Percentiles rank a stretch among this genome's conserved stretches.
Evolutionary conservation across 108 stramenopile genomes (phyloP).

Genomic region (Cyclotella sp.): DNA sequence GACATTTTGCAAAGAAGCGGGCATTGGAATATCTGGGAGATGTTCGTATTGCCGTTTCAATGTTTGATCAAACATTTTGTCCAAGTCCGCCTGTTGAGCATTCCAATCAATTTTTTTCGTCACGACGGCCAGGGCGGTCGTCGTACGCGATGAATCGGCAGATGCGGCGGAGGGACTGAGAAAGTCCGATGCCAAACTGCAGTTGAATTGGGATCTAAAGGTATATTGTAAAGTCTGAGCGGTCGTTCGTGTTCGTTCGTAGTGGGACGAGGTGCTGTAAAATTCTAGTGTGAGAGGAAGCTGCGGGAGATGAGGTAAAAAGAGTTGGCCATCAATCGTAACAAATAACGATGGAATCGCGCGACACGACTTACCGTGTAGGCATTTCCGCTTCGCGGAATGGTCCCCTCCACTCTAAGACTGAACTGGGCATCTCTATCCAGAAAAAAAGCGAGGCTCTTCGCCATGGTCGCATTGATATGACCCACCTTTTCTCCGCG

Average conservation of each 20-base stretch:
- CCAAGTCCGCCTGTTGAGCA: constrained; percentile 45
- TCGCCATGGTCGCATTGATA: constrained; percentile 61
- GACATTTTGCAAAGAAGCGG: constrained; percentile 28
- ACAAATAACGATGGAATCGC: too few relatives aligned
- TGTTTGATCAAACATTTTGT: constrained; percentile 75
- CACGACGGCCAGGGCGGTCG: constrained; percentile 15
- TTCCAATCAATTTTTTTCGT: constrained; percentile 54
- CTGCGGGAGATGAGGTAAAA: neutral
- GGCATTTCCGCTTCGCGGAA: constrained; percentile 45
- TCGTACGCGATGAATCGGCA: neutral
- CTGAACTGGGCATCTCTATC: constrained; percentile 24
- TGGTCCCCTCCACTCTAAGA: constrained; percentile 48
- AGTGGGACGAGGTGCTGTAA: constrained; percentile 17
- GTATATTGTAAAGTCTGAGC: constrained; percentile 3
- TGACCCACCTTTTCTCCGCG: constrained; percentile 60
- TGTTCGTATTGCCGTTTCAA: constrained; percentile 29
- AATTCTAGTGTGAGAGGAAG: constrained; percentile 51
- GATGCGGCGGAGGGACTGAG: neutral
- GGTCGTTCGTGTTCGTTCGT: neutral
- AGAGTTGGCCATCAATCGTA: too few relatives aligned
- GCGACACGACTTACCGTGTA: constrained; percentile 32
- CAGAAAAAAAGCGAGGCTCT: constrained; percentile 52
- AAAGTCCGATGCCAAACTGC: constrained; percentile 12
- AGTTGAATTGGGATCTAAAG: constrained; percentile 11
- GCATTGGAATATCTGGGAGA: constrained; percentile 45